These are phyloP conservation scores for Erodium maritimum DNA, from an alignment of 345 rosid genomes.

Conservation along the genomic window DNA sequence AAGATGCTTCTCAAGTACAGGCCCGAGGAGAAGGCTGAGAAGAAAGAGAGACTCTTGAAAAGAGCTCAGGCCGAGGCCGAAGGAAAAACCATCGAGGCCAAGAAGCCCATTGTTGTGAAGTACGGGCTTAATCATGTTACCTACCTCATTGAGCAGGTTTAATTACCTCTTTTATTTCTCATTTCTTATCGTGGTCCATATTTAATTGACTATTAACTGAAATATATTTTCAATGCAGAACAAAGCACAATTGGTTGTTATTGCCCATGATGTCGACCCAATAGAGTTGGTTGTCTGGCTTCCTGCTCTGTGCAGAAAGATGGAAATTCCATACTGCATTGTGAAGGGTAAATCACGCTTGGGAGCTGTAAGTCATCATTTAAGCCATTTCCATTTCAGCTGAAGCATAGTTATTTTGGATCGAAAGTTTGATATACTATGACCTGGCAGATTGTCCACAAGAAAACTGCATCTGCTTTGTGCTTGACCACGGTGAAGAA, in stretches of 20 bases:
- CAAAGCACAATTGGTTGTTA: slow-evolving; percentile 48
- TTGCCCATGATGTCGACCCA: slow-evolving; percentile 50
- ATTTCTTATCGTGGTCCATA: background rate
- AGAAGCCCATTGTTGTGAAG: slow-evolving; percentile 58
- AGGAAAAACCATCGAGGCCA: slow-evolving; percentile 40
- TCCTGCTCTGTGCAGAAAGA: slow-evolving; percentile 40
- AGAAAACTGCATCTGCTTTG: slow-evolving; percentile 53
- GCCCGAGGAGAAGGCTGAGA: slow-evolving; percentile 48
- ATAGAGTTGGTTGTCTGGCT: slow-evolving; percentile 46
- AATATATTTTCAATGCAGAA: slow-evolving; percentile 16
- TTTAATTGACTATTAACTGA: background rate
- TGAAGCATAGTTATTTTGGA: background rate
- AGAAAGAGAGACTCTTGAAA: slow-evolving; percentile 46
- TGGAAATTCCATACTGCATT: no score
- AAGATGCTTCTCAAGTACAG: slow-evolving; percentile 55
- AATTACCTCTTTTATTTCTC: no score
- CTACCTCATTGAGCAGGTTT: slow-evolving; percentile 61
- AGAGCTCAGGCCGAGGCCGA: slow-evolving; percentile 55
- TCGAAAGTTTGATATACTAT: background rate
- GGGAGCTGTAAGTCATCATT: slow-evolving; percentile 22
- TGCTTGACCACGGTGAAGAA: slow-evolving; percentile 60
- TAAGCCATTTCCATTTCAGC: no score
- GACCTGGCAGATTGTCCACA: slow-evolving; percentile 44
- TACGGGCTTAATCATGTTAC: slow-evolving; percentile 58
- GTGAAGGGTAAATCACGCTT: slow-evolving; percentile 44